Base-by-base conservation (phyloP, 345 rosid species). In the Citrus sp. region DNA sequence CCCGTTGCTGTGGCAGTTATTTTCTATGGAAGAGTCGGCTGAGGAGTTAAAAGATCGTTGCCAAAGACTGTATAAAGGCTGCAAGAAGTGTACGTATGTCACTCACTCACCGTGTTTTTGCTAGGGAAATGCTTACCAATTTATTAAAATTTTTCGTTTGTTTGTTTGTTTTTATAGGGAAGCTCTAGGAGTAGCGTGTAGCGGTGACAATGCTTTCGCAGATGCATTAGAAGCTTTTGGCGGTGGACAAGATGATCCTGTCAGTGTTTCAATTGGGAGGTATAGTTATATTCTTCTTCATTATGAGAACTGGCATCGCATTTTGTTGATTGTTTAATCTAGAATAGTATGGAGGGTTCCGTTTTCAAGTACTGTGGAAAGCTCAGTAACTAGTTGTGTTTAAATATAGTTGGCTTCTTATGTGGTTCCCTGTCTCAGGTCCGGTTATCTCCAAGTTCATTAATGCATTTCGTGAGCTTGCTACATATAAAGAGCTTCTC, bases 261-360 rank as follows among this genome's bases (percentile, higher is more conserved):
- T 91, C 74, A 90, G 97, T 84, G 88, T 90, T 51, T 91, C 95
- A 7, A 89, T 91, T 25, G n/a, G 98, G 98, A 94, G 95, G 97
- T 93, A 61, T 73, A 49, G 73, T 73, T 35, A 42, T 68, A 32
- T 76, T 78, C 14, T 58, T 51, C 34, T 51, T 62, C 3, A 14
- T 24, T 35, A 56, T 74, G 67, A 24, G 6, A 40, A 38, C 24
- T 61, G 37, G 28, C 35, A 35, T 54, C 73, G 37, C 19, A 37
- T 72, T 21, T 22, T 73, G 32, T 7, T 72, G 7, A 37, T 74
- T 74, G 42, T 62, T 61, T 60, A 30, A 37, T 7, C 32, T 74
- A 8, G 27, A 27, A 61, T 16, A 16, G 35, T 2, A 6, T 14
- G 9, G 1, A 30, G 34, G 66, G 2, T 32, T 24, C 12, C 12